Conservation (phyloP, 441 rosid genomes). For the Arabidopsis lyrata region DNA sequence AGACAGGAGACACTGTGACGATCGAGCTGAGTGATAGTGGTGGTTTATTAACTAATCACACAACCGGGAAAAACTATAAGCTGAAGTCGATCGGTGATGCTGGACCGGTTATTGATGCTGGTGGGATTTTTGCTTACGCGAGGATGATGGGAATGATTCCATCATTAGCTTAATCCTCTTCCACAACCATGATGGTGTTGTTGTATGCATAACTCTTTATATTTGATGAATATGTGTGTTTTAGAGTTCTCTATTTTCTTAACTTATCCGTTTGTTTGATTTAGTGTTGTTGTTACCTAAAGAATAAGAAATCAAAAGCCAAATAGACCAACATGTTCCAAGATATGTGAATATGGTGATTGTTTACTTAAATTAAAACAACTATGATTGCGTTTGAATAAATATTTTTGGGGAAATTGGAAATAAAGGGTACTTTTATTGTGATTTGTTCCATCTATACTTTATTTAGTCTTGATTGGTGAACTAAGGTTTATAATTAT, state of each 20-base stretch:
- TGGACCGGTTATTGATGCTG: constrained; percentile 89
- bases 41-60: constrained; percentile 70
- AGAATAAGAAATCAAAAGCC: constrained; percentile 16
- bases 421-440: no score
- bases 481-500: no score
- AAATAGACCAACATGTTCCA: not conserved
- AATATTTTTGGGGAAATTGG: no score
- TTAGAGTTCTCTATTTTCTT: not conserved
- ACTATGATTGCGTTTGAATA: no score
- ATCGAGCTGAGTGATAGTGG: constrained; percentile 63
- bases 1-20: constrained; percentile 74
- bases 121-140: constrained; percentile 88
- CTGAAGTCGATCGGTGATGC: constrained; percentile 89
- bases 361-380: no score
- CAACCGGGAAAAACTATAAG: constrained; percentile 74
- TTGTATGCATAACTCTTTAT: constrained; percentile 5
- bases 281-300: not conserved
- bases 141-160: constrained; percentile 83
- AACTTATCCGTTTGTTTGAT: not conserved
- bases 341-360: not conserved
- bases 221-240: constrained; percentile 6
- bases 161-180: constrained; percentile 28
- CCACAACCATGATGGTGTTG: not conserved
- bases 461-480: no score
- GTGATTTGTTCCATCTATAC: no score